phyloP scores from a whole-genome alignment of 106 monocot genomes.

The Dioscorea dumetorum region DNA sequence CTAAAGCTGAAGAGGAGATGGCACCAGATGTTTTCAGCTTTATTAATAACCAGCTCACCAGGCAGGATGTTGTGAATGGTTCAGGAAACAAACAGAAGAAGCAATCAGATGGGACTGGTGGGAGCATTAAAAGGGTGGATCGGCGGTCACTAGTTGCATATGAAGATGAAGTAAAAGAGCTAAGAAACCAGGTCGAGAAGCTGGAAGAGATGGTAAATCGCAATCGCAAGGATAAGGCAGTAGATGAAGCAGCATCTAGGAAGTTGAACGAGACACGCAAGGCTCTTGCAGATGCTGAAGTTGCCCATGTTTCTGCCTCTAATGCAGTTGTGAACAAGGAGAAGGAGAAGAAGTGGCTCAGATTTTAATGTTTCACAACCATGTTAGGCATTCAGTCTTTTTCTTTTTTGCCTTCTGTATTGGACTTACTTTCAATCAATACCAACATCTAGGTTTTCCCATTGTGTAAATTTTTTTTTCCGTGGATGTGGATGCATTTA shows the following conservation, averaged over 20 bases:
- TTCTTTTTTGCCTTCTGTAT: not conserved
- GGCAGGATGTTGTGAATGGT: constrained; percentile 21
- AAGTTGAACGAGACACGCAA: constrained; percentile 52
- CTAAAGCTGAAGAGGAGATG: constrained; percentile 44
- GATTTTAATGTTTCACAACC: constrained; percentile 43
- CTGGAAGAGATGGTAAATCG: constrained; percentile 81
- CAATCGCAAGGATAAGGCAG: constrained; percentile 72
- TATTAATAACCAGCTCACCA: constrained; percentile 76
- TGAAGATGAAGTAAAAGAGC: constrained; percentile 76
- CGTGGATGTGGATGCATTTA: too few species aligned
- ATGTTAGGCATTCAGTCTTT: not conserved
- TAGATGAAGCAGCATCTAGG: constrained; percentile 68
- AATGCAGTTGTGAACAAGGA: constrained; percentile 72
- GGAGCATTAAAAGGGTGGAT: constrained; percentile 32
- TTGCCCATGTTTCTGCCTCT: constrained; percentile 58
- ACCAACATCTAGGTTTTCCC: too few species aligned
- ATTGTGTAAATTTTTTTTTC: too few species aligned
- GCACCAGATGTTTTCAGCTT: constrained; percentile 69
- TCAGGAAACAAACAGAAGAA: constrained; percentile 17
- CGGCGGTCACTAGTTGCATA: constrained; percentile 64
- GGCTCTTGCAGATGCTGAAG: constrained; percentile 63
- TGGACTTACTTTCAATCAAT: too few species aligned
- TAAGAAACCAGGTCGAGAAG: constrained; percentile 49
- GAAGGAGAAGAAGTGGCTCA: constrained; percentile 91
- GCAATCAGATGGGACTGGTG: constrained; percentile 10